Evolutionary conservation across 208 protist species (phyloP).

Genomic region (Acanthamoeba rhysodes): DNA sequence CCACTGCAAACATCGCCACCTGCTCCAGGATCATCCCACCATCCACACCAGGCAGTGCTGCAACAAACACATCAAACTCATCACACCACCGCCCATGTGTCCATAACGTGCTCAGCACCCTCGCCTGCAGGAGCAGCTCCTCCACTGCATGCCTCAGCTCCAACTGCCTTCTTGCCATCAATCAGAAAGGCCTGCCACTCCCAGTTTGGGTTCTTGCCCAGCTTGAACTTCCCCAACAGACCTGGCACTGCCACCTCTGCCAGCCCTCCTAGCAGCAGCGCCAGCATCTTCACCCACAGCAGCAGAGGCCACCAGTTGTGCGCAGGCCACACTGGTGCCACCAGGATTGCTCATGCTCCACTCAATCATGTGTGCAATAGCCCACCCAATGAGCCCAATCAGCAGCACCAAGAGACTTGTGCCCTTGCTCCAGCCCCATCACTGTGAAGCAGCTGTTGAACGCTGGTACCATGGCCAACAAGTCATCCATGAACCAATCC

Average conservation of each 20-base stretch:
- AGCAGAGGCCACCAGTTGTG: neutral
- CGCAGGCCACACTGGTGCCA: neutral
- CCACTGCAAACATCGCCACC: neutral
- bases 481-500: neutral
- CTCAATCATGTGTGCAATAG: neutral
- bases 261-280: neutral
- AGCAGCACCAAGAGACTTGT: neutral
- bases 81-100: neutral
- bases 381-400: neutral
- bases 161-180: no score
- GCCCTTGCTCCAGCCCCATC: neutral
- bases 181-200: neutral
- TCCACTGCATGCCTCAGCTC: no score
- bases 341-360: neutral
- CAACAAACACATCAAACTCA: neutral
- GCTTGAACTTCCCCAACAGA: neutral
- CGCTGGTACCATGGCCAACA: neutral
- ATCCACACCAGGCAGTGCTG: no score
- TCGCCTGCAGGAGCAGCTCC: neutral
- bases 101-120: neutral
- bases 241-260: neutral
- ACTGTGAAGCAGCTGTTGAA: neutral
- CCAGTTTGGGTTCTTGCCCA: neutral
- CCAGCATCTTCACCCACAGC: neutral
- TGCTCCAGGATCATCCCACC: no score